Base-by-base conservation (phyloP, 2,329 filamentous ascomycete genomes). In the Orbilia brochopaga region DNA sequence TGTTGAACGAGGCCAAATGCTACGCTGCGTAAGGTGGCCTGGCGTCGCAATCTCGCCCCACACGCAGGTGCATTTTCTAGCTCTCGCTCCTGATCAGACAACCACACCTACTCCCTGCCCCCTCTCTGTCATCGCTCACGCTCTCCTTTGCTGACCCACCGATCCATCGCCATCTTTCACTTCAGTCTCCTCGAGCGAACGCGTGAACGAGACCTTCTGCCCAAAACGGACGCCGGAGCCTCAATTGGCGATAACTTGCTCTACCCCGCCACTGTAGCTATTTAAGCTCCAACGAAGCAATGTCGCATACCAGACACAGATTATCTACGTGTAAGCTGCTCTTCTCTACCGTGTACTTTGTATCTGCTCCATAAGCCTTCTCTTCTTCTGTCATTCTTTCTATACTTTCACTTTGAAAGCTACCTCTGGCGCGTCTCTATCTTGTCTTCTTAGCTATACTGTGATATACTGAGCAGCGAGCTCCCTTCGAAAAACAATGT, bases 231-330 rank as follows among this genome's bases (percentile, higher is more conserved):
- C 37, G 11, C 40, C 53, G 13, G 51, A 27, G 56, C 44, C 48
- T 54, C 58, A 69, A 69, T 69, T 63, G 65, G 46, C 65, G 58
- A 69, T 58, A 69, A 52, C 37, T 37, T 44, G 61, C 61, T 65
- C 64, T 35, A 23, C 21, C 6, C 24, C 19, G 40, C 46, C 21
- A 6, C 24, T 11, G 17, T 23, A 27, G 23, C 52, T 62, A 69
- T 69, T 63, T 69, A 63, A 69, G 35, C 60, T 69, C 19, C 42
- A 48, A 48, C n/a, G 6, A 6, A 44, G 17, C 35, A 19, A 69
- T 52, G 58, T 27, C 60, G 21, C 59, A 42, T 27, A 32, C 40
- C 40, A 23, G 8, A 40, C 32, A 42, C 37, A 50, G 57, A 44
- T 2, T 11, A 42, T 63, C 65, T 15, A 44, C 24, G 24, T 64